Percentiles rank a stretch among this genome's conserved stretches.
These are phyloP conservation scores for Aspergillus glaucus DNA, from an alignment of 2,329 filamentous ascomycete genomes.

Conservation along the genomic window DNA sequence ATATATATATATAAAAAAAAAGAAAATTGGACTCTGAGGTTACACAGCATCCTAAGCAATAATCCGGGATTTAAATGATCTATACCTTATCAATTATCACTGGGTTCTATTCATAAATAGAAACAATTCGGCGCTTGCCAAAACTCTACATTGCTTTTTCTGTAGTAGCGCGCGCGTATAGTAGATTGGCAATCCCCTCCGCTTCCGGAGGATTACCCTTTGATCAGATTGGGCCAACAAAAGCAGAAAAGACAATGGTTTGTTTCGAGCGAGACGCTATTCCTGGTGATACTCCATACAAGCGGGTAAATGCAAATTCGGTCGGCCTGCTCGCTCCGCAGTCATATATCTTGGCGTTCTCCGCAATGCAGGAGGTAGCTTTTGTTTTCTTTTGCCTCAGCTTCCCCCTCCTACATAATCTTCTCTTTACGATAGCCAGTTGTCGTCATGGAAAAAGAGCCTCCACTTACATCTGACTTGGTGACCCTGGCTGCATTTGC, in stretches of 20 bases:
- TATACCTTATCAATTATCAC: neutral
- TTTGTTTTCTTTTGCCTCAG: neutral
- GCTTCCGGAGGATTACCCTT: neutral
- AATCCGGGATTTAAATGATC: neutral
- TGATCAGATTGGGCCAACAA: neutral
- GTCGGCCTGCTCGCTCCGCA: neutral
- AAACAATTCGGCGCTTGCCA: neutral
- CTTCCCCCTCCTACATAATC: neutral
- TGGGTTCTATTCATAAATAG: neutral
- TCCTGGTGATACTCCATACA: neutral
- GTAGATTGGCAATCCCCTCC: neutral
- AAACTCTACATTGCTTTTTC: neutral
- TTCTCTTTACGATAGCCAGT: neutral
- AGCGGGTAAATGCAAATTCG: neutral
- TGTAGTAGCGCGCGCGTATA: neutral
- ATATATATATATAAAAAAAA: neutral
- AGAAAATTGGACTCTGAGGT: neutral
- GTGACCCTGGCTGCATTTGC: slow-evolving; percentile 17
- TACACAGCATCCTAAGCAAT: neutral
- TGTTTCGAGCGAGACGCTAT: neutral
- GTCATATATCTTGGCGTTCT: neutral
- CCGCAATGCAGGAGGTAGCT: neutral
- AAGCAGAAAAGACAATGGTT: neutral
- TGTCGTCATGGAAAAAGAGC: slow-evolving; percentile 13
- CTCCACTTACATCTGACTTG: slow-evolving; percentile 14